A percentile compares a stretch with the other conserved stretches of the same genome.
Conservation (phyloP, 306 rosid species). For the Vigna trinervia region DNA sequence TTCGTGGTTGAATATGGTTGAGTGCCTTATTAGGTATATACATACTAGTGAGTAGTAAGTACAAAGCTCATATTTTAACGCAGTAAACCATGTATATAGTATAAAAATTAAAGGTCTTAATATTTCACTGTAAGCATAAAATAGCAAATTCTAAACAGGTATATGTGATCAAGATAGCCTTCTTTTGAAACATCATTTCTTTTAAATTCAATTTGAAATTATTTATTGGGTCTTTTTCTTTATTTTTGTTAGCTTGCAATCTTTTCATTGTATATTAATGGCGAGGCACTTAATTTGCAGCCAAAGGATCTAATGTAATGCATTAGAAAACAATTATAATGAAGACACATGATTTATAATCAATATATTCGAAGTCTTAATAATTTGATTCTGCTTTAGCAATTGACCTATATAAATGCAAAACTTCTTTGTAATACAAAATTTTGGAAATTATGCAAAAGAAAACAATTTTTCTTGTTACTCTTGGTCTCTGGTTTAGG, state of each 20-base stretch:
- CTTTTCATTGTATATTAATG: background rate
- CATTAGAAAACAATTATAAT: background rate
- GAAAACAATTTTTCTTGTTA: conserved; percentile 2
- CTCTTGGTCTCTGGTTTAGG: background rate
- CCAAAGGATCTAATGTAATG: background rate
- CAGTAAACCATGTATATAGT: background rate
- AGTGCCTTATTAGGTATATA: background rate
- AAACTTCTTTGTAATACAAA: conserved; percentile 3
- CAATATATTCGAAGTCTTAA: background rate
- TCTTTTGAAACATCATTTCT: background rate
- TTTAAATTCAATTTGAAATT: background rate
- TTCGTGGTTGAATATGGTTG: background rate
- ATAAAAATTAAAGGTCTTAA: background rate
- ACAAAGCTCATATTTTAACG: background rate
- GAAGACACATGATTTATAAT: background rate
- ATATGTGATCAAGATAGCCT: background rate
- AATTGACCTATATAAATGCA: background rate
- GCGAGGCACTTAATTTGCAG: background rate
- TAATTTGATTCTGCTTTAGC: background rate
- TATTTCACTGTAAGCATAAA: background rate
- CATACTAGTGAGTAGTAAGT: background rate
- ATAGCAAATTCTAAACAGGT: too few species aligned
- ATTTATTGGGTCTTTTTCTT: background rate
- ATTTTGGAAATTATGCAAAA: conserved; percentile 7
- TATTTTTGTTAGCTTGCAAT: too few species aligned